Conservation (phyloP, 1,284 basidiomycete species). For the Bjerkandera adusta region DNA sequence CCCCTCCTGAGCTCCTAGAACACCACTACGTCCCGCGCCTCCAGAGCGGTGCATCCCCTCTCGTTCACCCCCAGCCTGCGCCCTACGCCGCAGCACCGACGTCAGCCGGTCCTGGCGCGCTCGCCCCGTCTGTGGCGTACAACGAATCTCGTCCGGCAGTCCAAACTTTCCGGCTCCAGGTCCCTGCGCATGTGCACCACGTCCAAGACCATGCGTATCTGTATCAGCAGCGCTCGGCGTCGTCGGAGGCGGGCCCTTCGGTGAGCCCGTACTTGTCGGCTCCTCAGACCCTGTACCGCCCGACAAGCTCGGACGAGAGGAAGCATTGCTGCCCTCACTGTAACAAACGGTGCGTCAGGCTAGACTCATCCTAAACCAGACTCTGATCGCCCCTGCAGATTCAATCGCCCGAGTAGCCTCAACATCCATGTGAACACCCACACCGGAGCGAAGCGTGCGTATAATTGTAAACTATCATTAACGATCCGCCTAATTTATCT, state of each 20-base stretch:
- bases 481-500: too few species aligned
- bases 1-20: too few species aligned
- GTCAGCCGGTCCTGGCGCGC: too few species aligned
- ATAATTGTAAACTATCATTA: neutral
- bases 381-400: constrained; percentile 16
- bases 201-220: neutral
- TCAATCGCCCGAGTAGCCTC: constrained; percentile 43
- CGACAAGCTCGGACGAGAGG: constrained; percentile 26
- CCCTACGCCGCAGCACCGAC: too few species aligned
- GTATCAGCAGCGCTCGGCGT: neutral
- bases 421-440: constrained; percentile 42
- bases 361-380: neutral
- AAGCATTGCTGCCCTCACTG: constrained; percentile 38
- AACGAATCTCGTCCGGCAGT: too few species aligned
- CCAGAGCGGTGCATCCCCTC: too few species aligned
- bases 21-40: too few species aligned
- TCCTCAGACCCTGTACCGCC: too few species aligned
- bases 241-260: neutral
- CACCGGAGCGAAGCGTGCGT: constrained; percentile 40
- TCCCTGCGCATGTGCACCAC: neutral
- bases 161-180: too few species aligned
- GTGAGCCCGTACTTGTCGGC: neutral
- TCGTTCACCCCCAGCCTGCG: too few species aligned
- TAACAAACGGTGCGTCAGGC: constrained; percentile 28
- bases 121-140: too few species aligned